Evolutionary conservation across 352 stramenopile species (phyloP), one percentile per base, ranked within the genome.

Genomic region (Pelagophyceae sp.): DNA sequence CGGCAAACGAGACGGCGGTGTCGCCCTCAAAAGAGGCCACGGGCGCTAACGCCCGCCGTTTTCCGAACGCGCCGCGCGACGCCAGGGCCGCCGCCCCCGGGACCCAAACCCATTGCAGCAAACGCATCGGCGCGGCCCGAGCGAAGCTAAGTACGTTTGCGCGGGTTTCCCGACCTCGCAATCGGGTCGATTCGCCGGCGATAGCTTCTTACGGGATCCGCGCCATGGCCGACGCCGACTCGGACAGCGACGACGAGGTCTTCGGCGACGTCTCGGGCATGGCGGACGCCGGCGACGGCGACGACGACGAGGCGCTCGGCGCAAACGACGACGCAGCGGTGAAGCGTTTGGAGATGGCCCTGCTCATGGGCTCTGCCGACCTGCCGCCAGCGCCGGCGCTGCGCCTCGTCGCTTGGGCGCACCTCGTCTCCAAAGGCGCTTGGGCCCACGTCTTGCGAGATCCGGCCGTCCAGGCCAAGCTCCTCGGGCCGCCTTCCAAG

Each of bases 391-490:
- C 23, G 11, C 11, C 45, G 45, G 45, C 11, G 45, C 45, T 54
- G 45, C 45, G 45, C 11, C 45, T 54, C 45, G 45, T 23, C 11
- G 11, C 11, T 11, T 54, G 45, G 45, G 23, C 23, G 11, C 11
- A 23, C 45, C 45, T 54, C 45, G 45, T 54, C 11, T 23, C 11
- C 45, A 23, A 20, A 5, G 37, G 75, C 0, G 75, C 75, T 32
- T 38, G 65, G 37, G 60, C 65, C 65, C 61, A 79, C 31, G 61
- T 63, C 37, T 32, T 79, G 29, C 29, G 75, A 6, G 75, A 79
- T 60, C 75, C 75, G 61, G 75, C 75, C 38, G 63, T 76, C 0
- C 29, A 64, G 32, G 5, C 75, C 27, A 63, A 38, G 0, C 63
- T 45, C 17, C 75, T 63, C 75, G 65, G 35, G 40, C 60, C 60